Evolutionary conservation across 2,329 filamentous ascomycete species (phyloP), one percentile per base, ranked within the genome.

Genomic region (Colletotrichum sp.): DNA sequence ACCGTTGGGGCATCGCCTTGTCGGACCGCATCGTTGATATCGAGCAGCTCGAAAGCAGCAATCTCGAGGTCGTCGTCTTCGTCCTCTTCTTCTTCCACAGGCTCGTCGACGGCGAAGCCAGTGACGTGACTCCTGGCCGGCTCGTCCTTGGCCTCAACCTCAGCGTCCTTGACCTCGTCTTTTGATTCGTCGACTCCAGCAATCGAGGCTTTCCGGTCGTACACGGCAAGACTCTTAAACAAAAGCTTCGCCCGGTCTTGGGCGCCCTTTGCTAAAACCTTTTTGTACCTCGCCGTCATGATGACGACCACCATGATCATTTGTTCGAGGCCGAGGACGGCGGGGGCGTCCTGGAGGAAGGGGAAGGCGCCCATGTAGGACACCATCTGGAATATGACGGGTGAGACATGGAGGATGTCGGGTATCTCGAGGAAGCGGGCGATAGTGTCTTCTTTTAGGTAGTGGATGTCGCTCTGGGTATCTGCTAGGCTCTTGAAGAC

Each of bases 341-440:
- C 92, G 0, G 94, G 94, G 0, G 93, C 93, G 80, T 95, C 92
- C 68, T 91, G 89, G 4, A 94, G 87, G 78, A 95, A 95, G 0
- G 94, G 94, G 75, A 96, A 95, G 1, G 94, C 92, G 36, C 92
- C 94, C 1, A 95, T 87, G 79, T 93, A 94, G 6, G 92, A 93
- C 4, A 93, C 83, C 89, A 95, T 93, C 80, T 94, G 93, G 80
- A 94, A 95, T 62, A 95, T 81, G 59, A 95, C 89, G 3, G 93
- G 89, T 6, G 93, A 93, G 9, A 91, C 93, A 67, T 88, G 90
- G 30, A 95, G 85, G 30, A 93, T 89, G 81, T 95, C 93, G 5
- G 94, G 94, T 24, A 96, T 89, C 84, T 94, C 93, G 60, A 96
- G 90, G 82, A 94, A 95, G 39, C 93, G 90, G 75, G 92, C 90